Evolutionary conservation across 148 eudicot species (phyloP).

Genomic region (Cornus florida): DNA sequence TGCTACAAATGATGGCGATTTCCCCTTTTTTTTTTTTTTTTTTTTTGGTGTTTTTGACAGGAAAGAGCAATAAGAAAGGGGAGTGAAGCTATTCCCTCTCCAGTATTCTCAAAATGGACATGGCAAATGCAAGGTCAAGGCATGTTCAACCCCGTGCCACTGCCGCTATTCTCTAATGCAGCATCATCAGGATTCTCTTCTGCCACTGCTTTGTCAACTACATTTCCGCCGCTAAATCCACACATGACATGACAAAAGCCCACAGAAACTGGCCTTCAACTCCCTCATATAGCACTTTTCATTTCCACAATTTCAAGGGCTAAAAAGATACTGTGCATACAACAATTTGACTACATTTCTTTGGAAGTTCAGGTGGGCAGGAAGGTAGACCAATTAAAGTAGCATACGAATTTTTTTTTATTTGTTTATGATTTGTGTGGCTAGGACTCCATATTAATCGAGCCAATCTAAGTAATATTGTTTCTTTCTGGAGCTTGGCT

Average conservation of each 20-base stretch:
- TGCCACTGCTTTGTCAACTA: slow-evolving; percentile 24
- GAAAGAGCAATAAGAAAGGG: slow-evolving; percentile 25
- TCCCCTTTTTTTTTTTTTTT: neutral
- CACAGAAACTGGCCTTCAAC: slow-evolving; percentile 15
- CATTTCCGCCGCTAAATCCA: slow-evolving; percentile 10
- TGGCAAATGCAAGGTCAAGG: slow-evolving; percentile 34
- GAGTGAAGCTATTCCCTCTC: slow-evolving; percentile 25
- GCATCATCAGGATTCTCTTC: slow-evolving; percentile 97
- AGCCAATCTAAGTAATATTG: too few species aligned
- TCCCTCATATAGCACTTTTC: slow-evolving; percentile 17
- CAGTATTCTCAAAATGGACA: slow-evolving; percentile 36
- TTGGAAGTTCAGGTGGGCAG: slow-evolving; percentile 2
- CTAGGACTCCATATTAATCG: too few species aligned
- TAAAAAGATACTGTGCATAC: neutral
- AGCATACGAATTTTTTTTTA: too few species aligned
- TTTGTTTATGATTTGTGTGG: slow-evolving; percentile 1
- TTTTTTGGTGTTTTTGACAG: slow-evolving; percentile 11
- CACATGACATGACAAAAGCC: slow-evolving; percentile 15
- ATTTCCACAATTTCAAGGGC: slow-evolving; percentile 7
- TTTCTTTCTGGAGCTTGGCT: too few species aligned
- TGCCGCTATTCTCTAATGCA: slow-evolving; percentile 54
- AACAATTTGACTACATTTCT: slow-evolving; percentile 1
- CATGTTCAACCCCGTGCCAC: slow-evolving; percentile 7
- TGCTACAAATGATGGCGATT: neutral
- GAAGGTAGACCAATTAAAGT: too few species aligned